Evolutionary conservation across 768 basidiomycete species (phyloP).

Genomic region (Mycena leptocephala): DNA sequence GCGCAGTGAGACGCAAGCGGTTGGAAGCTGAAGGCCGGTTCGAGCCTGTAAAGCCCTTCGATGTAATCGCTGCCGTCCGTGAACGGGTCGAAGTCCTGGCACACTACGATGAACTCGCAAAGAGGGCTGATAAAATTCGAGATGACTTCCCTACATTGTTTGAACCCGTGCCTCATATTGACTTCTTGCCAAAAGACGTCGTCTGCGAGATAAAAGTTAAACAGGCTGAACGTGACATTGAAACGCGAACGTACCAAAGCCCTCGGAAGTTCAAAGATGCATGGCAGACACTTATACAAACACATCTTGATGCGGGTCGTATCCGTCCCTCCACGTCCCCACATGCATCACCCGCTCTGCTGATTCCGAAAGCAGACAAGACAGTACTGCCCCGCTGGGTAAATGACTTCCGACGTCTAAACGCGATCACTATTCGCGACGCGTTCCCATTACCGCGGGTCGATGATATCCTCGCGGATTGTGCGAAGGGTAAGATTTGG

Average conservation of each 20-base stretch:
- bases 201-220: no score
- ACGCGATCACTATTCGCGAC: no score
- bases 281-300: slow-evolving; percentile 50
- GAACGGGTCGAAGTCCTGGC: background rate
- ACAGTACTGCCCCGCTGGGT: slow-evolving; percentile 52
- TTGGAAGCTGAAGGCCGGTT: background rate
- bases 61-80: slow-evolving; percentile 1
- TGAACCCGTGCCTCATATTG: slow-evolving; percentile 45
- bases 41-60: background rate
- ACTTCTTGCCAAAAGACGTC: slow-evolving; percentile 41
- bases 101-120: background rate
- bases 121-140: no score
- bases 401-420: no score
- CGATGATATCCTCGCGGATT: no score
- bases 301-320: slow-evolving; percentile 51
- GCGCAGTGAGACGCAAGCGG: background rate
- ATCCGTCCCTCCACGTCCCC: slow-evolving; percentile 46
- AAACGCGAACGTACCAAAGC: no score
- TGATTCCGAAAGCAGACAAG: slow-evolving; percentile 53
- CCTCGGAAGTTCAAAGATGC: no score
- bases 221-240: no score
- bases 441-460: no score
- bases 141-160: slow-evolving; percentile 43
- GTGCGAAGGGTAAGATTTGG: no score
- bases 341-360: slow-evolving; percentile 54